phyloP scores from a whole-genome alignment of 1,139 yeast genomes.

The Kazachstania sp. region DNA sequence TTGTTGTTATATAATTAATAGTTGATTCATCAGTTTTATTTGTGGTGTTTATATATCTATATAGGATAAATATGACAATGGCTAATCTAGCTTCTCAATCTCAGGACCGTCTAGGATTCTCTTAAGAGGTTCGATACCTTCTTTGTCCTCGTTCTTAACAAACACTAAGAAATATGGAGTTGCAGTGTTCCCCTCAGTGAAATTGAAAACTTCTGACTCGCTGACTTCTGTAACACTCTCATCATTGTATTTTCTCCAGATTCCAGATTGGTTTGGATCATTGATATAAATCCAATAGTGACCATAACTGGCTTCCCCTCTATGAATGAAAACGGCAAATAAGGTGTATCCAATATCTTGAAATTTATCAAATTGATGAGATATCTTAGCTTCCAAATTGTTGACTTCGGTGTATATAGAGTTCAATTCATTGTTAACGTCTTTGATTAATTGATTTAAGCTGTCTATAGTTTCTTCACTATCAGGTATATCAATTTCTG shows the following conservation, averaged over 20 bases:
- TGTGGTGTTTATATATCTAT: too few species aligned
- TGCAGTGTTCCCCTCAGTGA: constrained; percentile 66
- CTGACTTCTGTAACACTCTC: constrained; percentile 79
- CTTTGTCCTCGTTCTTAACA: constrained; percentile 55
- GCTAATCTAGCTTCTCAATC: not conserved
- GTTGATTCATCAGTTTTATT: too few species aligned
- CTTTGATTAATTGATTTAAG: constrained; percentile 23
- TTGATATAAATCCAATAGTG: constrained; percentile 93
- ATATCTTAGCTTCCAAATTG: constrained; percentile 40
- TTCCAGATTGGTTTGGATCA: constrained; percentile 50
- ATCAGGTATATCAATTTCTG: constrained; percentile 32
- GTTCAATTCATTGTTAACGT: constrained; percentile 35
- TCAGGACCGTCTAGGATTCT: constrained; percentile 31
- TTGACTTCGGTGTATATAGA: constrained; percentile 36
- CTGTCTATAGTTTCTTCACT: constrained; percentile 23
- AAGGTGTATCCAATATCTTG: constrained; percentile 65
- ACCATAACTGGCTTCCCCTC: constrained; percentile 94
- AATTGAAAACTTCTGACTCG: constrained; percentile 62
- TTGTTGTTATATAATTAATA: too few species aligned
- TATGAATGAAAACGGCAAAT: constrained; percentile 86
- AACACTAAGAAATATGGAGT: constrained; percentile 90
- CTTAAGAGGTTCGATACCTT: constrained; percentile 61
- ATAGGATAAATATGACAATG: not conserved
- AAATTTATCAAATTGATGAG: constrained; percentile 52
- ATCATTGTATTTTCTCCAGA: constrained; percentile 87